Percentiles rank a stretch among this genome's conserved stretches.
Evolutionary conservation across 208 protist species (phyloP).

Genomic region (Crithidia expoeki): DNA sequence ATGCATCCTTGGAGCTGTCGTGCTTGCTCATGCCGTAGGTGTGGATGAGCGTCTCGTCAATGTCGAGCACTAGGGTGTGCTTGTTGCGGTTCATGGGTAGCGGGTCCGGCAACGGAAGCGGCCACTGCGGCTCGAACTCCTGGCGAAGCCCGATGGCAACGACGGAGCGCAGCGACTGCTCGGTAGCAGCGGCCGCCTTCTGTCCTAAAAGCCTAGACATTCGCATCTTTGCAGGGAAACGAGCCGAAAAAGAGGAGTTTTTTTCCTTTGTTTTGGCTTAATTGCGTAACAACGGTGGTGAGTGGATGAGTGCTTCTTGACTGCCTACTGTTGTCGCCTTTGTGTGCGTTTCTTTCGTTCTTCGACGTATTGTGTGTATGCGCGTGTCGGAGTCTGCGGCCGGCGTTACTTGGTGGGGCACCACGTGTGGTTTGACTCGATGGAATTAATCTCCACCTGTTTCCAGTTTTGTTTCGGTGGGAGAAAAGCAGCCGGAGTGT

Average conservation of each 20-base stretch:
- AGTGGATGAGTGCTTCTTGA: too few relatives aligned
- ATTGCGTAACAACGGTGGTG: too few relatives aligned
- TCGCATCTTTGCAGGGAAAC: slow-evolving; percentile 12
- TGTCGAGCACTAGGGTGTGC: slow-evolving; percentile 86
- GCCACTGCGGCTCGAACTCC: slow-evolving; percentile 68
- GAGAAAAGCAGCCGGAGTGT: background rate
- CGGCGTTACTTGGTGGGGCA: too few relatives aligned
- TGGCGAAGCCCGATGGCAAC: slow-evolving; percentile 51
- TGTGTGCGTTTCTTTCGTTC: too few relatives aligned
- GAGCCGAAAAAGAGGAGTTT: background rate
- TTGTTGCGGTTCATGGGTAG: slow-evolving; percentile 46
- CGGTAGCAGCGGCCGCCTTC: slow-evolving; percentile 19
- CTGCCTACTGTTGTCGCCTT: too few relatives aligned
- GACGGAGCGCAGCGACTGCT: slow-evolving; percentile 43
- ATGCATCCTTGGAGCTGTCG: slow-evolving; percentile 19
- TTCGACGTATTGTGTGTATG: too few relatives aligned
- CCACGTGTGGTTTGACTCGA: background rate
- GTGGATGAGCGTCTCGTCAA: slow-evolving; percentile 87
- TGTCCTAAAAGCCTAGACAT: slow-evolving; percentile 13
- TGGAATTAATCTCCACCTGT: background rate
- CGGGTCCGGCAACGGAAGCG: slow-evolving; percentile 68
- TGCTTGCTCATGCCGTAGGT: slow-evolving; percentile 61
- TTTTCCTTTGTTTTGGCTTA: background rate
- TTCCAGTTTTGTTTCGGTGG: background rate
- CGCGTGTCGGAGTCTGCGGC: too few relatives aligned